Base-by-base conservation (phyloP, 306 rosid genomes). In the Dicorynia guianensis region DNA sequence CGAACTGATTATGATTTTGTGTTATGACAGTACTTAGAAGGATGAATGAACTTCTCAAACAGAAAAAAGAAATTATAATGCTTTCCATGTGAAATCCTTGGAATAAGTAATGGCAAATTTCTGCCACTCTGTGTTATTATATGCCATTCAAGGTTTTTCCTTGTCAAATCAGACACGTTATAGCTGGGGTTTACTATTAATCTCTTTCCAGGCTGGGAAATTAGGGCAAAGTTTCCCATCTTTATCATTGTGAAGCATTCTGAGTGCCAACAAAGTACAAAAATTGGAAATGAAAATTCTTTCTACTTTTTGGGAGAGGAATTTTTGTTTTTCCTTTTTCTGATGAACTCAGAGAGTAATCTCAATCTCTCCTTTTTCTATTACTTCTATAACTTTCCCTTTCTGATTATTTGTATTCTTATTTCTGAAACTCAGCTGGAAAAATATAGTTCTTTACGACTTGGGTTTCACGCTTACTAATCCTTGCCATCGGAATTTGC, bases 151-250 rank as follows among this genome's bases (percentile, higher is more conserved):
- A 38, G 15, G 40, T 14, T 59, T 33, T 65, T 14, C 7, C 7
- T 19, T 5, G 10, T 48, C 58, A 33, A 42, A 8, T 3, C 13
- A 39, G 39, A 50, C 50, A 20, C 8, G 3, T 36, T 10, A 11
- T 9, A 39, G 36, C 7, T 7, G 4, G 15, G 48, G 11, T 12
- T 69, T 55, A 42, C 44, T 17, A 15, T 34, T 49, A 43, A 49
- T 56, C 70, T 72, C 71, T 63, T 34, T 55, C 18, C 6, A 48
- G 55, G 30, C 33, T 36, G 11, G 10, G 5, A 43, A 10, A 13
- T 47, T 44, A 63, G 81, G 77, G 81, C 69, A 69, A 47, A 71
- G 34, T 72, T 76, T 71, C 13, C 63, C 36, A 9, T 46, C 60
- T 56, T 39, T 46, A 19, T 18, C 36, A 6, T 35, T 64, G 1